A percentile compares a stretch with the other conserved stretches of the same genome.
phyloP scores from a whole-genome alignment of 148 eudicot species.

The Talinum fruticosum region DNA sequence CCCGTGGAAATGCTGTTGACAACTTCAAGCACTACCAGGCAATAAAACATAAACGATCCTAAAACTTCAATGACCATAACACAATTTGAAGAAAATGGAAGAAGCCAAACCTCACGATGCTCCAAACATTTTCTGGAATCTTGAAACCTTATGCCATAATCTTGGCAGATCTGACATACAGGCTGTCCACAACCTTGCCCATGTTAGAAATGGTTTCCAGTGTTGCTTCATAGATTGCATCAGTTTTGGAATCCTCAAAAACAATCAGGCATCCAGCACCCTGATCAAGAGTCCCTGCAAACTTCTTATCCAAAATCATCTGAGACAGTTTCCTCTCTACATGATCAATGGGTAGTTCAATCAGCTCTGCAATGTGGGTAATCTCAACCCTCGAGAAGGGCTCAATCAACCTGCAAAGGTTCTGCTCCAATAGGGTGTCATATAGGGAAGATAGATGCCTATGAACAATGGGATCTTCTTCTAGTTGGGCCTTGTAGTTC shows the following conservation, averaged over 20 bases:
- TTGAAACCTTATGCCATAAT: conserved; percentile 32
- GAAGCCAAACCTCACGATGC: not conserved
- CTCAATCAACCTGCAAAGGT: conserved; percentile 47
- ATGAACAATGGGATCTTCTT: conserved; percentile 51
- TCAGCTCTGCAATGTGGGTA: conserved; percentile 41
- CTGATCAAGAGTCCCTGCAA: conserved; percentile 49
- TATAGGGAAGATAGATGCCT: conserved; percentile 45
- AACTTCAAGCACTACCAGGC: not conserved
- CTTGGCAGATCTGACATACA: conserved; percentile 48
- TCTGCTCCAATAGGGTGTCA: conserved; percentile 49
- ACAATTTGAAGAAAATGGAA: conserved; percentile 1
- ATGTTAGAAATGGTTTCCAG: conserved; percentile 44
- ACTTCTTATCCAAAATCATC: conserved; percentile 49
- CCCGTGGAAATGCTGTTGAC: not conserved
- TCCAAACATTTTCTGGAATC: not conserved
- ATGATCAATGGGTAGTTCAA: conserved; percentile 44
- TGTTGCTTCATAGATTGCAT: conserved; percentile 43
- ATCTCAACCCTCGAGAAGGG: conserved; percentile 50
- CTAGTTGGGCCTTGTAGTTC: conserved; percentile 40
- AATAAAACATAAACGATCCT: not conserved
- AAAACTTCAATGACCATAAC: not conserved
- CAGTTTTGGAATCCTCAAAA: conserved; percentile 46
- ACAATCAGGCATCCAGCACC: conserved; percentile 49
- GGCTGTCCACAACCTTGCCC: conserved; percentile 47
- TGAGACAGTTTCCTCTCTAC: conserved; percentile 50